Evolutionary conservation across 768 basidiomycete species (phyloP).

Genomic region (Leucosporidium yakuticum): DNA sequence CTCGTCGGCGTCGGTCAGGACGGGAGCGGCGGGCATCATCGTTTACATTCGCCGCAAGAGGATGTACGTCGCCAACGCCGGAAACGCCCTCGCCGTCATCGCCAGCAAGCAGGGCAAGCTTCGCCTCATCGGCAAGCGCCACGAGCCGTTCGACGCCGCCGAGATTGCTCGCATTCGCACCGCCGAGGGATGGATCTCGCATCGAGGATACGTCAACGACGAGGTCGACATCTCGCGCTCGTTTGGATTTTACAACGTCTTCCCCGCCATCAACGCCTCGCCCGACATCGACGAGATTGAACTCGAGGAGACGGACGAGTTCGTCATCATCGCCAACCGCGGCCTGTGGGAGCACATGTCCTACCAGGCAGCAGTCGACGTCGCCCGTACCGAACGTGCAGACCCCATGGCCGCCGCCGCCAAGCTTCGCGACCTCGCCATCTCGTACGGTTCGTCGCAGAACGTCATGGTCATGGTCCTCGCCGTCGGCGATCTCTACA

Average conservation of each 20-base stretch:
- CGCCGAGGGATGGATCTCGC: conserved; percentile 91
- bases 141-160: conserved; percentile 78
- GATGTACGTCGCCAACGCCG: conserved; percentile 83
- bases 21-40: conserved; percentile 78
- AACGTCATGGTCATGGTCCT: conserved; percentile 99
- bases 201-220: conserved; percentile 82
- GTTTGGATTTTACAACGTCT: conserved; percentile 84
- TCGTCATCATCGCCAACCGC: conserved; percentile 88
- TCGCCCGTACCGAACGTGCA: conserved; percentile 65
- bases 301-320: conserved; percentile 80
- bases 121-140: conserved; percentile 65
- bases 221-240: conserved; percentile 85
- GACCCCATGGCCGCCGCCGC: conserved; percentile 89
- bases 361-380: conserved; percentile 93
- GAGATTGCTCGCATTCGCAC: conserved; percentile 82
- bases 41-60: conserved; percentile 74
- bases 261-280: conserved; percentile 82
- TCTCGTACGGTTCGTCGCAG: conserved; percentile 89
- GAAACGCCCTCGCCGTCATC: conserved; percentile 73
- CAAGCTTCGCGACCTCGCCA: conserved; percentile 91
- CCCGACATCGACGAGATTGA: conserved; percentile 68
- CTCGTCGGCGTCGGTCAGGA: conserved; percentile 48
- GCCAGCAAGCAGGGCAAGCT: conserved; percentile 58
- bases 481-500: conserved; percentile 69
- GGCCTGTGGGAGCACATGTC: conserved; percentile 91